Conservation (phyloP, 805 yeast genomes). For the Wickerhamiella cacticola region DNA sequence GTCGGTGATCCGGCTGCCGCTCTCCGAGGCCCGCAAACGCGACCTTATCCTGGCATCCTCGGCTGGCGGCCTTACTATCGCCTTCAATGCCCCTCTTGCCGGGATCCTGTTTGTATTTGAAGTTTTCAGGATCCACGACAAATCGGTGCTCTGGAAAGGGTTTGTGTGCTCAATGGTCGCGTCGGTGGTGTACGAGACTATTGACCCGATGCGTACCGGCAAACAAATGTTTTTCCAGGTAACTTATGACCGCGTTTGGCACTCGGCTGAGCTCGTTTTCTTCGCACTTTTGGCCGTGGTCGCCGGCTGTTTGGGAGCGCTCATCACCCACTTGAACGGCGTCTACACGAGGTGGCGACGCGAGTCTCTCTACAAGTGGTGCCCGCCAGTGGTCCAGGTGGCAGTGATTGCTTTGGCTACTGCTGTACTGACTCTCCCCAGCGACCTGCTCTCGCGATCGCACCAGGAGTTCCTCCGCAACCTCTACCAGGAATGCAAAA, state of each 20-base stretch:
- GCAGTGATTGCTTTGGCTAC: slow-evolving; percentile 39
- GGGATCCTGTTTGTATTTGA: slow-evolving; percentile 74
- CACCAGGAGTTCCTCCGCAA: slow-evolving; percentile 42
- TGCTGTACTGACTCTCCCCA: slow-evolving; percentile 43
- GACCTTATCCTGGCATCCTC: slow-evolving; percentile 63
- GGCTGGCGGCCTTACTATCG: slow-evolving; percentile 75
- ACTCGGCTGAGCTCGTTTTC: slow-evolving; percentile 56
- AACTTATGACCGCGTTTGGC: slow-evolving; percentile 60
- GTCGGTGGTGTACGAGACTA: slow-evolving; percentile 43
- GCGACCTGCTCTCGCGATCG: slow-evolving; percentile 44
- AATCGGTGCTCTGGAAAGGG: slow-evolving; percentile 67
- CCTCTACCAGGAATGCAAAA: slow-evolving; percentile 56
- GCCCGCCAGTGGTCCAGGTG: slow-evolving; percentile 37
- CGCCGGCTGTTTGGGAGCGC: slow-evolving; percentile 57
- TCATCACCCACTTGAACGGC: slow-evolving; percentile 40
- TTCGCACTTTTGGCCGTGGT: slow-evolving; percentile 56
- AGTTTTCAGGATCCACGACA: slow-evolving; percentile 29
- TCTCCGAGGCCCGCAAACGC: slow-evolving; percentile 33
- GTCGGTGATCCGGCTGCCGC: background rate
- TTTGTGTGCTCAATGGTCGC: slow-evolving; percentile 70
- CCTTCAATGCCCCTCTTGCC: slow-evolving; percentile 79
- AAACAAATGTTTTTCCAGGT: slow-evolving; percentile 53
- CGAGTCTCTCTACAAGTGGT: slow-evolving; percentile 17
- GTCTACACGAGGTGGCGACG: slow-evolving; percentile 25
- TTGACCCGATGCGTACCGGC: slow-evolving; percentile 41